Conservation (phyloP, 1,284 basidiomycete species). For the Cutaneotrichosporon curvatum region DNA sequence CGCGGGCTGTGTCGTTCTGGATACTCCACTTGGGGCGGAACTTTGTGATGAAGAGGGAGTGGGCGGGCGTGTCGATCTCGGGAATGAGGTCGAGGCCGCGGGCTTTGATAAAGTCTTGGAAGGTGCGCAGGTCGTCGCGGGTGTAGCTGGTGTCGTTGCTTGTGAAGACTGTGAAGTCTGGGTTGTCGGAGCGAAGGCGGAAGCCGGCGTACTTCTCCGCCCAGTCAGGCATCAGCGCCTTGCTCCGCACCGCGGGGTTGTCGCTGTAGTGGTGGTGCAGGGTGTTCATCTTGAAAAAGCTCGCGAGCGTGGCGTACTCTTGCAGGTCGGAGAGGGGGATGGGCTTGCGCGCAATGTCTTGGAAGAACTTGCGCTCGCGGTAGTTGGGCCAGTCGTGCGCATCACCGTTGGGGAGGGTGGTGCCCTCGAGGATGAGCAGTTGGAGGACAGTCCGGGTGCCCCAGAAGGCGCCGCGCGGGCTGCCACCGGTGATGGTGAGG, state of each 20-base stretch:
- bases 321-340: neutral
- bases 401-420: neutral
- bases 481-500: neutral
- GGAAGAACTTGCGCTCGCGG: conserved; percentile 4
- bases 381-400: conserved; percentile 1
- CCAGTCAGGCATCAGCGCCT: conserved; percentile 1
- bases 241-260: conserved; percentile 1
- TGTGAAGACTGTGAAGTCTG: neutral
- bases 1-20: neutral
- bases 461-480: neutral
- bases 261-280: conserved; percentile 6
- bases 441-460: conserved; percentile 1
- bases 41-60: conserved; percentile 1
- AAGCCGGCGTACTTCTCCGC: neutral
- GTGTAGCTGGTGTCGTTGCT: conserved; percentile 6
- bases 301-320: neutral
- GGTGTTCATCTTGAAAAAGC: conserved; percentile 5
- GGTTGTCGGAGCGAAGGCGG: neutral
- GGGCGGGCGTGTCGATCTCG: conserved; percentile 4
- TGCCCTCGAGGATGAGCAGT: neutral
- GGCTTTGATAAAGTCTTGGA: conserved; percentile 4
- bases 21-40: conserved; percentile 4
- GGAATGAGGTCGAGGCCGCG: conserved; percentile 1
- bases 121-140: neutral
- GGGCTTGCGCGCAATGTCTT: conserved; percentile 3